A percentile compares a stretch with the other conserved stretches of the same genome.
Conservation (phyloP, 768 basidiomycete genomes). For the Lactarius trivialis region DNA sequence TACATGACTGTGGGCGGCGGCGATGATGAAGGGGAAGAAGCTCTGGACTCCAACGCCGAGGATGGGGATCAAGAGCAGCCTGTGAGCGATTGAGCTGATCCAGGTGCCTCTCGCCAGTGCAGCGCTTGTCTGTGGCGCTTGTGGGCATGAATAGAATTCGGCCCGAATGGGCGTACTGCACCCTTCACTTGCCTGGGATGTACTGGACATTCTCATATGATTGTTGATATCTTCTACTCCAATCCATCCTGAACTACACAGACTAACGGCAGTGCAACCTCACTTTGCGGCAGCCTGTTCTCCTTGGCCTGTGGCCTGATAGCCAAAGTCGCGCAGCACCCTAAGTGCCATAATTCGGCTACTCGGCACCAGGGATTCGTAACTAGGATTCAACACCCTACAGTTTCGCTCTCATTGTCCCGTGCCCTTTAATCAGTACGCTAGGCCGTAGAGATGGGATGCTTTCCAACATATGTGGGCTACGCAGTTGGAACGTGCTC, state of each 20-base stretch:
- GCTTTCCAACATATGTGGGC: neutral
- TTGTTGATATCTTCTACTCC: neutral
- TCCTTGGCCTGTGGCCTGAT: neutral
- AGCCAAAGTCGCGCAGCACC: neutral
- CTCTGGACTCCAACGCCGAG: neutral
- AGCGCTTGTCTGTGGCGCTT: neutral
- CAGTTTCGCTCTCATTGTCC: neutral
- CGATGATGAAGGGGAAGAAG: slow-evolving; percentile 15
- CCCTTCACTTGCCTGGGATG: neutral
- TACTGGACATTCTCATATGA: neutral
- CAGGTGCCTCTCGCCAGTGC: neutral
- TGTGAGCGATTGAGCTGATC: neutral
- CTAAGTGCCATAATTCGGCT: neutral
- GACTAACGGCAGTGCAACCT: neutral
- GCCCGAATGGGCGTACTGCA: neutral
- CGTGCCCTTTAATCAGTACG: neutral
- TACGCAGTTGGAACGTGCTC: neutral
- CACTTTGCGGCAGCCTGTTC: neutral
- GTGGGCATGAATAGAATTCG: neutral
- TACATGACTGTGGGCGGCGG: slow-evolving; percentile 20
- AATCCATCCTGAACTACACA: neutral
- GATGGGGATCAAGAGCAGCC: slow-evolving; percentile 4
- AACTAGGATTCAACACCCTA: neutral
- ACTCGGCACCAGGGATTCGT: neutral
- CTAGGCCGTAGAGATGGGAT: neutral